A percentile compares a stretch with the other conserved stretches of the same genome.
Evolutionary conservation across 306 rosid genomes (phyloP).

Genomic region (Abrus precatorius): DNA sequence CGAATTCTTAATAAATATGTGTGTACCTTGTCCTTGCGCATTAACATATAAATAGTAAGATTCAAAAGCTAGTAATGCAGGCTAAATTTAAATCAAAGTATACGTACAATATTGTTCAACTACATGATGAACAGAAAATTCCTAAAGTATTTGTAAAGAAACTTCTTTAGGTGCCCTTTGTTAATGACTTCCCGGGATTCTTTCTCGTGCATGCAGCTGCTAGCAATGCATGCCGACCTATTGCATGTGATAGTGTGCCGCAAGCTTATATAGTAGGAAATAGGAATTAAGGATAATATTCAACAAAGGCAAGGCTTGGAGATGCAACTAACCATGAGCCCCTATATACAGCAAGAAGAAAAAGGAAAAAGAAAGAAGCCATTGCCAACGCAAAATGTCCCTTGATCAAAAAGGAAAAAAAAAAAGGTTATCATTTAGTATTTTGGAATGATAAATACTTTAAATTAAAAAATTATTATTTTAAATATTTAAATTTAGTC

Average conservation of each 20-base stretch:
- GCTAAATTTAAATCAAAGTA: not conserved
- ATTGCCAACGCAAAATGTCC: not conserved
- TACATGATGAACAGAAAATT: not conserved
- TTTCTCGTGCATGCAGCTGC: constrained; percentile 49
- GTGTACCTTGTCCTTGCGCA: constrained; percentile 26
- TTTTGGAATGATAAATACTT: too few species aligned
- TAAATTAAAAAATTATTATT: too few species aligned
- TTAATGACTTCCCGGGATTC: constrained; percentile 12
- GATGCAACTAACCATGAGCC: constrained; percentile 14
- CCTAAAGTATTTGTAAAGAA: not conserved
- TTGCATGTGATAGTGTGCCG: constrained; percentile 42
- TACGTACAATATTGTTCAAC: constrained; percentile 11
- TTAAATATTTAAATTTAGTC: not conserved
- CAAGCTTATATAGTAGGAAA: not conserved
- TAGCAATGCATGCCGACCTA: constrained; percentile 50
- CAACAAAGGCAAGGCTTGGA: constrained; percentile 21
- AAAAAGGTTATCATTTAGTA: too few species aligned
- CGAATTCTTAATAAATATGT: not conserved
- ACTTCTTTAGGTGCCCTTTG: not conserved
- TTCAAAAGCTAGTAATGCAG: constrained; percentile 1
- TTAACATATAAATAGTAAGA: constrained; percentile 17
- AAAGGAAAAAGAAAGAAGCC: not conserved
- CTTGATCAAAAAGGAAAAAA: too few species aligned
- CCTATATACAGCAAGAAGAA: not conserved
- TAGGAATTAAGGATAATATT: constrained; percentile 24